Conservation (phyloP, 2,329 filamentous ascomycete genomes). For the Elsinoe arachidis region DNA sequence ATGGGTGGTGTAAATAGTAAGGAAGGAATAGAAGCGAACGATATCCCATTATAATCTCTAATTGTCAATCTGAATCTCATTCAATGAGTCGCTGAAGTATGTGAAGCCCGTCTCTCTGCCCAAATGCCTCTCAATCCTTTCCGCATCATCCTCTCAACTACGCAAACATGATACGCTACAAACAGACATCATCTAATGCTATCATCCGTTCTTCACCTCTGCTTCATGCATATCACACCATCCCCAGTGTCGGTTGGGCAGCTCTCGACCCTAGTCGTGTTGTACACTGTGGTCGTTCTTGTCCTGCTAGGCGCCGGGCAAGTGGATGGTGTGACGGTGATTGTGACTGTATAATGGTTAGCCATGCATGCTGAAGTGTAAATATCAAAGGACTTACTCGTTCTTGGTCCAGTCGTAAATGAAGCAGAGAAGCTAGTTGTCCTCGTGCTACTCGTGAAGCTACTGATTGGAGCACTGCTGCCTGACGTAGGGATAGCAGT, state of each 20-base stretch:
- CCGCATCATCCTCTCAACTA: neutral
- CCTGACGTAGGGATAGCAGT: neutral
- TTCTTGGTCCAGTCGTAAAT: slow-evolving; percentile 1
- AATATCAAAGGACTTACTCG: neutral
- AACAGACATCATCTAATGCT: no score
- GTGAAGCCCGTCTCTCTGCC: neutral
- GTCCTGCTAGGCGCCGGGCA: neutral
- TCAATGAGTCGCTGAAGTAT: neutral
- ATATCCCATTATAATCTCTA: slow-evolving; percentile 3
- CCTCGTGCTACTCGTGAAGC: neutral
- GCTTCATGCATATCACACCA: neutral
- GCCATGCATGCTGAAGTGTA: neutral
- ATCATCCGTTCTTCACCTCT: neutral
- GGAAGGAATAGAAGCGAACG: neutral
- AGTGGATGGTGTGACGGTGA: slow-evolving; percentile 7
- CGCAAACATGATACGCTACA: no score
- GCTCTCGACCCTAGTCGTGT: neutral
- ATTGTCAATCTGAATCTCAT: neutral
- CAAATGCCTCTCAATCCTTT: neutral
- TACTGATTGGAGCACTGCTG: neutral
- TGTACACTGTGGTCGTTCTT: slow-evolving; percentile 4
- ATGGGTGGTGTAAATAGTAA: neutral
- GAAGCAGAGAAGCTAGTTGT: neutral
- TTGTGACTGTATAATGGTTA: neutral
- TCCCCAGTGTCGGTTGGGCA: slow-evolving; percentile 3